phyloP scores from a whole-genome alignment of 2,329 filamentous ascomycete genomes.

The Aspergillus chevalieri region DNA sequence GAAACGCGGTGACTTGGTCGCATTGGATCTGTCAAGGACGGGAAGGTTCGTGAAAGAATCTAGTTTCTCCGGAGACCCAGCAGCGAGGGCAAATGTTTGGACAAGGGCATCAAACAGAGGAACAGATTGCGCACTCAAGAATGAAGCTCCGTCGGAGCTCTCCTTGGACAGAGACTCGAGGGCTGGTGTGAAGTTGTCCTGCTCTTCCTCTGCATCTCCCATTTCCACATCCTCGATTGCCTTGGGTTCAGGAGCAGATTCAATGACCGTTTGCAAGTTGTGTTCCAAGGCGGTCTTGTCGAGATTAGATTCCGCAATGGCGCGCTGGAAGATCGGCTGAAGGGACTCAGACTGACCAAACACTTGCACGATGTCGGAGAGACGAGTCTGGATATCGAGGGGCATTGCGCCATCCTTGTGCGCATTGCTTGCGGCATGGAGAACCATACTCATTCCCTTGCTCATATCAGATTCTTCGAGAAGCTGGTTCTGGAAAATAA shows the following conservation, averaged over 20 bases:
- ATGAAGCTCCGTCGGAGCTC: slow-evolving; percentile 27
- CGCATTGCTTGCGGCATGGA: slow-evolving; percentile 36
- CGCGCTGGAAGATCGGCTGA: slow-evolving; percentile 59
- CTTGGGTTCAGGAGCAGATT: slow-evolving; percentile 50
- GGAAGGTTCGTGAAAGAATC: slow-evolving; percentile 32
- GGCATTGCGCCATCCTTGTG: slow-evolving; percentile 38
- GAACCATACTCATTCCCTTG: slow-evolving; percentile 27
- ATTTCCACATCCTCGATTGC: slow-evolving; percentile 47
- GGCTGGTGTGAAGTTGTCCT: slow-evolving; percentile 26
- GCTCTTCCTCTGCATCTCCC: slow-evolving; percentile 33
- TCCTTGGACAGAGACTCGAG: slow-evolving; percentile 28
- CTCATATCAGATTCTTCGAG: slow-evolving; percentile 25
- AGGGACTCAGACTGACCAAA: slow-evolving; percentile 57
- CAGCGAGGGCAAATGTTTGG: slow-evolving; percentile 31
- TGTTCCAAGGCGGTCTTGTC: slow-evolving; percentile 71
- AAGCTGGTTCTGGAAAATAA: slow-evolving; percentile 28
- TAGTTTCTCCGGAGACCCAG: slow-evolving; percentile 24
- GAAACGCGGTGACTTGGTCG: slow-evolving; percentile 59
- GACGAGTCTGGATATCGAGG: slow-evolving; percentile 52
- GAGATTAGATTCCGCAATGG: slow-evolving; percentile 61
- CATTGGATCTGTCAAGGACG: slow-evolving; percentile 34
- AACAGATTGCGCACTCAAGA: slow-evolving; percentile 29
- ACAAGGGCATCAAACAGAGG: slow-evolving; percentile 34
- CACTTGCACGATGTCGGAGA: slow-evolving; percentile 61
- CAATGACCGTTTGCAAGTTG: slow-evolving; percentile 64